phyloP scores from a whole-genome alignment of 2,329 filamentous ascomycete genomes.

The Arthrobotrys iridis region DNA sequence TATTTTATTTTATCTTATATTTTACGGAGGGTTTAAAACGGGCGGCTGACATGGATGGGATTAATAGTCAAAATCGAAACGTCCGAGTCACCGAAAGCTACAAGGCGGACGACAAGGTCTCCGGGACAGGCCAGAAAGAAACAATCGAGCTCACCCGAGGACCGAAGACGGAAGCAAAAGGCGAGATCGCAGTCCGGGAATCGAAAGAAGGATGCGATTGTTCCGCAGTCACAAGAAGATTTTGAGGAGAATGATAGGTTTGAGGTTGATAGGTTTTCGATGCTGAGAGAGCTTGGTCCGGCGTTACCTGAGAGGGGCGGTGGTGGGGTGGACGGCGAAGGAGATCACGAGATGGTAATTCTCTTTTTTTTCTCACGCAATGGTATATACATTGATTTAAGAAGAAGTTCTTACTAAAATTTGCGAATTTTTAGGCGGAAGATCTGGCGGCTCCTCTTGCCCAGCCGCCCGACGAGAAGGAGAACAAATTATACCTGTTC shows the following conservation, averaged over 20 bases:
- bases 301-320: slow-evolving; percentile 11
- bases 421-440: background rate
- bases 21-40: background rate
- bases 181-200: slow-evolving; percentile 48
- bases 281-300: slow-evolving; percentile 45
- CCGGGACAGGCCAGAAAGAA: slow-evolving; percentile 36
- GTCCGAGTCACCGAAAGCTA: slow-evolving; percentile 52
- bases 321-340: slow-evolving; percentile 43
- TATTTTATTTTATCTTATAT: background rate
- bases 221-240: slow-evolving; percentile 54
- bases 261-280: slow-evolving; percentile 53
- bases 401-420: slow-evolving; percentile 13
- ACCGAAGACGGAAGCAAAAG: slow-evolving; percentile 37
- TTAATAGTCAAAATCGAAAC: slow-evolving; percentile 37
- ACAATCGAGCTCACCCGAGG: slow-evolving; percentile 48
- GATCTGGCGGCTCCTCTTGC: slow-evolving; percentile 3
- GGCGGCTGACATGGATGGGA: background rate
- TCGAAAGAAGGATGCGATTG: slow-evolving; percentile 41
- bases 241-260: slow-evolving; percentile 57
- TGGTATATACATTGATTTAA: background rate
- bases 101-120: slow-evolving; percentile 27
- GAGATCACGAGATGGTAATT: slow-evolving; percentile 55
- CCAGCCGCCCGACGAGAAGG: slow-evolving; percentile 53
- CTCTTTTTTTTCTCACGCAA: background rate
- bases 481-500: slow-evolving; percentile 58